phyloP scores from a whole-genome alignment of 768 basidiomycete genomes.

The Mycena maculata region DNA sequence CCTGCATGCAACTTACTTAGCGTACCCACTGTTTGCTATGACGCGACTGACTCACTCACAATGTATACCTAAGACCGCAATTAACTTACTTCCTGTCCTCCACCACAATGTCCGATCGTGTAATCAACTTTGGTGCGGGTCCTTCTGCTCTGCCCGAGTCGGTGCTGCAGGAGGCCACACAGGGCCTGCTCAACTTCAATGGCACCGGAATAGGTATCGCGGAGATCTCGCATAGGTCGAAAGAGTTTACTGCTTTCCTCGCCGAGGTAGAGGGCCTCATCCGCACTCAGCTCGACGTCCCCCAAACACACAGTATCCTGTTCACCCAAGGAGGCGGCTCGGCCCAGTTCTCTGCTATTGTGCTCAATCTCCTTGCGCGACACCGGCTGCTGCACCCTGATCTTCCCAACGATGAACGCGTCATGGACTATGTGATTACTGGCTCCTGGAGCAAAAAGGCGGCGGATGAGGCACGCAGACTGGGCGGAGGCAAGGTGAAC shows the following conservation, averaged over 20 bases:
- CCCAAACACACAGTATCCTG: constrained; percentile 85
- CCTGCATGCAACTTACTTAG: constrained; percentile 21
- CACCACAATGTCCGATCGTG: constrained; percentile 59
- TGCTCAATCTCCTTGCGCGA: constrained; percentile 90
- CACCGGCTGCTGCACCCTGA: constrained; percentile 82
- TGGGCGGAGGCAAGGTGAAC: constrained; percentile 70
- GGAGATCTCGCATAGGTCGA: constrained; percentile 95
- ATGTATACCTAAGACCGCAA: constrained; percentile 18
- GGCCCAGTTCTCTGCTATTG: constrained; percentile 90
- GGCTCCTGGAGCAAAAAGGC: constrained; percentile 95
- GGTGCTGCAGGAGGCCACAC: constrained; percentile 85
- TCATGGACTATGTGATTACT: constrained; percentile 90
- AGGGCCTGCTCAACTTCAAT: constrained; percentile 90
- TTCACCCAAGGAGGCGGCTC: constrained; percentile 97
- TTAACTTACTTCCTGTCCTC: constrained; percentile 20
- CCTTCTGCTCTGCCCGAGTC: constrained; percentile 92
- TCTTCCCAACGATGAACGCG: constrained; percentile 62
- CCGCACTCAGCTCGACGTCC: constrained; percentile 82
- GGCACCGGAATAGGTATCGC: constrained; percentile 95
- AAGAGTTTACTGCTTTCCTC: constrained; percentile 84
- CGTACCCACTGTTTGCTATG: constrained; percentile 24
- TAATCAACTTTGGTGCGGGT: constrained; percentile 94
- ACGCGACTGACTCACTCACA: constrained; percentile 7
- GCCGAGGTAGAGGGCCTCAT: constrained; percentile 71
- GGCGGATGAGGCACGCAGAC: constrained; percentile 80